phyloP scores from a whole-genome alignment of 1,139 yeast species.

The Pichia sp. region DNA sequence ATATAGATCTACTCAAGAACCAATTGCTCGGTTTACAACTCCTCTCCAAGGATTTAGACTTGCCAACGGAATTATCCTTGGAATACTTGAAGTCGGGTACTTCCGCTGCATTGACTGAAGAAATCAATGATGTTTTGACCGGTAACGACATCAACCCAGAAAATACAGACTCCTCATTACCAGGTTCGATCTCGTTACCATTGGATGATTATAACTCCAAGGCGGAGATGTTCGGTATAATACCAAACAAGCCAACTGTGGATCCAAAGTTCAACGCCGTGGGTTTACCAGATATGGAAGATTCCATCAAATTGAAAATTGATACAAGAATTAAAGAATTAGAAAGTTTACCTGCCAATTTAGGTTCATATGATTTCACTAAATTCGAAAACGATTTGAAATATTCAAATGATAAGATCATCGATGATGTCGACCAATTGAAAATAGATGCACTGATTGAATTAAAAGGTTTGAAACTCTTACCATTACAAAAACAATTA shows the following conservation, averaged over 20 bases:
- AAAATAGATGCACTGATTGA: slow-evolving; percentile 68
- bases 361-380: slow-evolving; percentile 55
- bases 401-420: slow-evolving; percentile 54
- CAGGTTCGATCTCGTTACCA: slow-evolving; percentile 16
- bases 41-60: slow-evolving; percentile 71
- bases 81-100: slow-evolving; percentile 17
- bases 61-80: slow-evolving; percentile 48
- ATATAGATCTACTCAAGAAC: slow-evolving; percentile 52
- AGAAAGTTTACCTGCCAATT: slow-evolving; percentile 52
- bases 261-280: slow-evolving; percentile 72
- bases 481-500: slow-evolving; percentile 81
- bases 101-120: not conserved
- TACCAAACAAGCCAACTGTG: slow-evolving; percentile 49
- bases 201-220: slow-evolving; percentile 29
- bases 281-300: slow-evolving; percentile 54
- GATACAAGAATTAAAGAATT: slow-evolving; percentile 72
- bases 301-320: slow-evolving; percentile 52
- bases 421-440: slow-evolving; percentile 44
- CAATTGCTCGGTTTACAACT: slow-evolving; percentile 79
- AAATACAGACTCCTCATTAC: too few relatives aligned
- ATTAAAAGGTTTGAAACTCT: slow-evolving; percentile 73
- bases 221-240: slow-evolving; percentile 34
- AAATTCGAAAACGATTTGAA: slow-evolving; percentile 54
- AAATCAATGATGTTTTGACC: slow-evolving; percentile 1
- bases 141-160: not conserved